Percentiles rank a stretch among this genome's conserved stretches.
Evolutionary conservation across 352 stramenopile species (phyloP).

Genomic region (Phytopythium montanum): DNA sequence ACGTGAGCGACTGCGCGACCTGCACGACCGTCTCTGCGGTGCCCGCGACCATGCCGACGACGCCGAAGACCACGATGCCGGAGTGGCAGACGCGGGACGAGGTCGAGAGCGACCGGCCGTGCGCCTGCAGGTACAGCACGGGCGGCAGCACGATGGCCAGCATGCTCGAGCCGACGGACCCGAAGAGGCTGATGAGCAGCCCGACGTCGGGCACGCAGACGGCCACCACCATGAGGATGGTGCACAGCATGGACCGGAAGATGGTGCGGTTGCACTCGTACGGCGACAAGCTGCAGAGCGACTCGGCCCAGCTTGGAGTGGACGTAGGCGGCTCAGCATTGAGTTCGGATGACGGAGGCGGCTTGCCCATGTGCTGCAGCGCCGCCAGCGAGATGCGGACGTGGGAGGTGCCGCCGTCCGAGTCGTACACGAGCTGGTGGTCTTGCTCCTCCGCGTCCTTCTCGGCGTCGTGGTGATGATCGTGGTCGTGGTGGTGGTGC

Average conservation of each 20-base stretch:
- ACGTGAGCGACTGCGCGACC: conserved; percentile 21
- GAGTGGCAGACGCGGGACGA: conserved; percentile 39
- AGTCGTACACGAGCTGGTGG: neutral
- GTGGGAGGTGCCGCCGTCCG: conserved; percentile 3
- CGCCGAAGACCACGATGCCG: conserved; percentile 44
- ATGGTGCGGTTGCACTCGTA: conserved; percentile 79
- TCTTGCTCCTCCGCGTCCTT: neutral
- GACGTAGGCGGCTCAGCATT: neutral
- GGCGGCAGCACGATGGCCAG: conserved; percentile 75
- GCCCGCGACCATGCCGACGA: conserved; percentile 64
- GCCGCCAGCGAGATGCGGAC: conserved; percentile 9
- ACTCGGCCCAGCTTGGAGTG: conserved; percentile 20
- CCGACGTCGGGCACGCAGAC: conserved; percentile 72
- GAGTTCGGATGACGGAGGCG: conserved; percentile 5
- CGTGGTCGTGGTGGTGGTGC: conserved; percentile 1
- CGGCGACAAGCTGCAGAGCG: conserved; percentile 47
- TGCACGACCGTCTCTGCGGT: conserved; percentile 51
- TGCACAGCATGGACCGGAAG: conserved; percentile 82
- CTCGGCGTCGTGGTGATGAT: neutral
- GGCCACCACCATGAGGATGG: conserved; percentile 63
- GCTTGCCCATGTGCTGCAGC: neutral
- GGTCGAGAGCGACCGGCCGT: conserved; percentile 30
- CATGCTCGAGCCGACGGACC: conserved; percentile 77
- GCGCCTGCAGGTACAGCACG: conserved; percentile 51
- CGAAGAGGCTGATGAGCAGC: conserved; percentile 77